A percentile compares a stretch with the other conserved stretches of the same genome.
phyloP scores from a whole-genome alignment of 768 basidiomycete species.

The Leccinum barrowsii region DNA sequence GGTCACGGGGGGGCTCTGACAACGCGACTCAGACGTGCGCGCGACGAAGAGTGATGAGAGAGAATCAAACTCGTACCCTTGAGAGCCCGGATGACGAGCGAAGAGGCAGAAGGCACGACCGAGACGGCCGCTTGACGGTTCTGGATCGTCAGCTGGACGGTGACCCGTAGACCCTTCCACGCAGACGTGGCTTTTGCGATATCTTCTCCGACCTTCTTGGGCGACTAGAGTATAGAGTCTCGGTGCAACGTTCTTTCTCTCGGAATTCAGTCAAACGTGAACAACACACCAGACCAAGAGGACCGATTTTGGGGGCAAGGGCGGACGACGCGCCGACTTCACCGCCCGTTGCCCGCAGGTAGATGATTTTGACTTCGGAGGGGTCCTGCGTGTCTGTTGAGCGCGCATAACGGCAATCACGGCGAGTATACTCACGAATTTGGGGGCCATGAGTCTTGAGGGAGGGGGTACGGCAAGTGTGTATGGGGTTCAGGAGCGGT shows the following conservation, averaged over 20 bases:
- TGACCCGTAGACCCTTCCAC: constrained; percentile 99
- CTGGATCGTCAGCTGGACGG: constrained; percentile 98
- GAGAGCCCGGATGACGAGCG: constrained; percentile 95
- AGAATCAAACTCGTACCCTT: constrained; percentile 66
- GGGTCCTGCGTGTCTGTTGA: constrained; percentile 69
- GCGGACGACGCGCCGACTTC: constrained; percentile 99
- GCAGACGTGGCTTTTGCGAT: constrained; percentile 97
- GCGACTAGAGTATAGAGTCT: constrained; percentile 58
- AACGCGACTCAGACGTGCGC: constrained; percentile 1
- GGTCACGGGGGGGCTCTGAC: constrained; percentile 96
- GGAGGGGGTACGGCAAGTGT: background rate
- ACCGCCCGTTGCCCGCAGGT: constrained; percentile 97
- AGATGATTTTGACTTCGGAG: constrained; percentile 97
- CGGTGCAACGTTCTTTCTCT: constrained; percentile 8
- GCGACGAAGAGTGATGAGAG: background rate
- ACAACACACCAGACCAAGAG: constrained; percentile 89
- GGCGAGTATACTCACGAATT: constrained; percentile 51
- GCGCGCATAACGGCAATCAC: background rate
- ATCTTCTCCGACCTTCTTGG: constrained; percentile 99
- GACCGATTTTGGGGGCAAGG: constrained; percentile 99
- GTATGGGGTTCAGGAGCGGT: background rate
- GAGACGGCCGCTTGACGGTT: constrained; percentile 98
- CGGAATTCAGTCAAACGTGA: background rate
- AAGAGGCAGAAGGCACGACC: constrained; percentile 95
- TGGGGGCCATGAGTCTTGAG: constrained; percentile 63